Conservation (phyloP, 129 eudicot species). For the Centrapalus pauciflorus region DNA sequence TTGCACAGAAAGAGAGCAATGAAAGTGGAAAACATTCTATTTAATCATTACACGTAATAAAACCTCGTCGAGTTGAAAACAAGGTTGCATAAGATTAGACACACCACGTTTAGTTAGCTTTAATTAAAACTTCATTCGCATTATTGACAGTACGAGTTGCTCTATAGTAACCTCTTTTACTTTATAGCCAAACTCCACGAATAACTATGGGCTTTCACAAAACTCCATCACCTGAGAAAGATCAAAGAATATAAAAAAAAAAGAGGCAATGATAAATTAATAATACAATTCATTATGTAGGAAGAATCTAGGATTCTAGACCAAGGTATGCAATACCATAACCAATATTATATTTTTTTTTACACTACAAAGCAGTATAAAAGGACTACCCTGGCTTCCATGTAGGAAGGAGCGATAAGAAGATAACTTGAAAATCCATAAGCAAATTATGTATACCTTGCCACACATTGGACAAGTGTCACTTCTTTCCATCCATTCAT, state of each 20-base stretch:
- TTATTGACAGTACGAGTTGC: constrained; percentile 14
- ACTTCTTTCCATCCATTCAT: constrained; percentile 86
- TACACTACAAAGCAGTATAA: too few relatives aligned
- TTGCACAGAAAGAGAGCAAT: neutral
- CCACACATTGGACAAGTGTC: constrained; percentile 62
- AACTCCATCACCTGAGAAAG: constrained; percentile 34
- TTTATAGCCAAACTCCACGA: constrained; percentile 14
- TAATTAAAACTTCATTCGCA: constrained; percentile 16
- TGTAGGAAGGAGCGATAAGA: too few relatives aligned
- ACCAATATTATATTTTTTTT: too few relatives aligned
- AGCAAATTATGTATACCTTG: constrained; percentile 28
- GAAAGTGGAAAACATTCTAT: constrained; percentile 1
- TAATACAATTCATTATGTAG: neutral
- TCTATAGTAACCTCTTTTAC: constrained; percentile 9
- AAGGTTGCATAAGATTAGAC: constrained; percentile 13
- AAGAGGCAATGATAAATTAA: neutral
- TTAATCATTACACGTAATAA: constrained; percentile 9
- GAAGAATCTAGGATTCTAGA: too few relatives aligned
- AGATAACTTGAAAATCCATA: neutral
- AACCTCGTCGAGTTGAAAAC: neutral
- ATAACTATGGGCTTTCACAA: constrained; percentile 28
- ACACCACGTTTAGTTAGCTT: constrained; percentile 12
- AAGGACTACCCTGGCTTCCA: too few relatives aligned
- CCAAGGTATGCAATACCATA: too few relatives aligned
- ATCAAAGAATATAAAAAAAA: neutral